Conservation (phyloP, 495 filamentous ascomycete species). For the Podospora pseudocomata region DNA sequence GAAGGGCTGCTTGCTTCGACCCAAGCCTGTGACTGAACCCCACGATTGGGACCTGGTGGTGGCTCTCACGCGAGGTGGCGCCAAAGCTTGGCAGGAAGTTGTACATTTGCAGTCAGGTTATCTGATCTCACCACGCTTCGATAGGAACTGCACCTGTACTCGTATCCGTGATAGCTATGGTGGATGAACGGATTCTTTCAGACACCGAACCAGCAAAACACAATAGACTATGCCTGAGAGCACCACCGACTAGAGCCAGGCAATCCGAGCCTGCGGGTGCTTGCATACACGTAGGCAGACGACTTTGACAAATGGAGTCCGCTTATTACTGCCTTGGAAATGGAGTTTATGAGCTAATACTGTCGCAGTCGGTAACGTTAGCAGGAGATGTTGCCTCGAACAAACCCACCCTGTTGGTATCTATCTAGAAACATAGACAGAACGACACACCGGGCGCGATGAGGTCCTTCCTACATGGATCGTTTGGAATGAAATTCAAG, state of each 20-base stretch:
- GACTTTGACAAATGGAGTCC: too few species aligned
- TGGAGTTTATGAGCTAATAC: neutral
- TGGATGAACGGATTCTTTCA: neutral
- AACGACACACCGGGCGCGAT: neutral
- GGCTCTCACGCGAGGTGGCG: constrained; percentile 18
- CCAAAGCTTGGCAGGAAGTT: constrained; percentile 11
- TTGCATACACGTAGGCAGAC: neutral
- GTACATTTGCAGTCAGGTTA: neutral
- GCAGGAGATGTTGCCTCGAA: neutral
- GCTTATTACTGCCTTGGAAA: neutral
- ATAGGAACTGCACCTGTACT: neutral
- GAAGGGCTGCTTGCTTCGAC: neutral
- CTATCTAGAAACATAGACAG: neutral
- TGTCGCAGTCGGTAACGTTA: neutral
- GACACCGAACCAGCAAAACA: neutral
- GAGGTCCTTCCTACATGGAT: neutral
- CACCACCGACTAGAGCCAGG: too few species aligned
- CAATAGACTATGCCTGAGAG: too few species aligned
- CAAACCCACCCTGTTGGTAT: neutral
- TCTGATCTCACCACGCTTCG: neutral
- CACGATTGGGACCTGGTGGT: constrained; percentile 11
- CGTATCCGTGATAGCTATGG: neutral
- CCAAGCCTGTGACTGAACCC: constrained; percentile 12
- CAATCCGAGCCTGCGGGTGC: neutral
- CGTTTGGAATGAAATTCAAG: neutral